A percentile compares a stretch with the other conserved stretches of the same genome.
phyloP scores from a whole-genome alignment of 805 yeast genomes.

The Kodamaea restingae region DNA sequence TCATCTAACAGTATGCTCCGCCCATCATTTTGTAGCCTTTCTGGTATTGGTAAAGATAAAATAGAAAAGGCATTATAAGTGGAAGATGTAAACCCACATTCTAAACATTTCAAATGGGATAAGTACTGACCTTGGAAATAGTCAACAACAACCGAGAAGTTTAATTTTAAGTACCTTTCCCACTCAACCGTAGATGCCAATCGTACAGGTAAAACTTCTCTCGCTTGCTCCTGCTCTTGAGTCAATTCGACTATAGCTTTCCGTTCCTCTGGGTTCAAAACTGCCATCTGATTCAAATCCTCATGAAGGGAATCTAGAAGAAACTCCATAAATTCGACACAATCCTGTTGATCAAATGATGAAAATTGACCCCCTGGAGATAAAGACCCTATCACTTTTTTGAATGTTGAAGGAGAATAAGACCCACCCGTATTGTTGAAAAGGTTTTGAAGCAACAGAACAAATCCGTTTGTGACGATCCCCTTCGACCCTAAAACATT shows the following conservation, averaged over 20 bases:
- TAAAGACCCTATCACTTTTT: conserved; percentile 61
- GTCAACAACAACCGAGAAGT: conserved; percentile 76
- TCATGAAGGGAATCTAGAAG: conserved; percentile 76
- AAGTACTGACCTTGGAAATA: conserved; percentile 86
- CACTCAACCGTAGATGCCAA: conserved; percentile 86
- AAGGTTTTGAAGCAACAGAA: conserved; percentile 54
- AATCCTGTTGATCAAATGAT: conserved; percentile 76
- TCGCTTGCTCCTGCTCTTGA: conserved; percentile 59
- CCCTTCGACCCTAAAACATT: conserved; percentile 82
- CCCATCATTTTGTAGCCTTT: conserved; percentile 23
- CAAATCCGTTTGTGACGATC: conserved; percentile 64
- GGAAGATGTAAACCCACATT: conserved; percentile 74
- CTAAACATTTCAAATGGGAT: conserved; percentile 70
- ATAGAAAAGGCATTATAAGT: conserved; percentile 82
- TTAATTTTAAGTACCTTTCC: conserved; percentile 79
- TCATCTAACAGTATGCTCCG: conserved; percentile 43
- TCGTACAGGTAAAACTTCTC: conserved; percentile 73
- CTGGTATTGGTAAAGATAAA: conserved; percentile 75
- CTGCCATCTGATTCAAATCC: conserved; percentile 66
- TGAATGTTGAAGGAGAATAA: conserved; percentile 62
- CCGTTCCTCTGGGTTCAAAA: conserved; percentile 27
- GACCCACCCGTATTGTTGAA: conserved; percentile 42
- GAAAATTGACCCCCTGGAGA: conserved; percentile 57
- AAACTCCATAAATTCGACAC: conserved; percentile 76
- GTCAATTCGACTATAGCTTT: conserved; percentile 43